phyloP scores from a whole-genome alignment of 768 basidiomycete species.

The Boletus fagicola region DNA sequence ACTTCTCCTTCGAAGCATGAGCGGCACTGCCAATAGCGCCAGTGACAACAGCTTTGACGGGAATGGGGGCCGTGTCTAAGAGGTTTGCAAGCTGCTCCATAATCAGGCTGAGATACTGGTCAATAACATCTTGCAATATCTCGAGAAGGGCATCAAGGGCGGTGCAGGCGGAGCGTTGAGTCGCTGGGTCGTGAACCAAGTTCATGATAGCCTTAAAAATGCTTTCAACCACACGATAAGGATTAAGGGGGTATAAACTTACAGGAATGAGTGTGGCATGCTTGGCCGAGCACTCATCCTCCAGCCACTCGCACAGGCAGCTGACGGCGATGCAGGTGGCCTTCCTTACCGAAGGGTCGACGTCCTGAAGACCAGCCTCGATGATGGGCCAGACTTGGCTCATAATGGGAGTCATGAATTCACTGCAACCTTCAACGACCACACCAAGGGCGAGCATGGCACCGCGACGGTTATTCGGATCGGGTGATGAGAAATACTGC shows the following conservation, averaged over 20 bases:
- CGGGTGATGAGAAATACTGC: constrained; percentile 78
- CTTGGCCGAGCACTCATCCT: constrained; percentile 84
- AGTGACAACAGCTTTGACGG: constrained; percentile 91
- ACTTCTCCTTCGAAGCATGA: constrained; percentile 88
- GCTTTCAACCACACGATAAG: background rate
- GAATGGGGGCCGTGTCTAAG: constrained; percentile 80
- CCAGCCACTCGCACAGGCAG: constrained; percentile 96
- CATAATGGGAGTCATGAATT: constrained; percentile 95
- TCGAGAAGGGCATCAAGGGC: constrained; percentile 96
- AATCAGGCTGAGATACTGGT: constrained; percentile 86
- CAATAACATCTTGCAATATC: constrained; percentile 86
- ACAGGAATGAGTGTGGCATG: constrained; percentile 87
- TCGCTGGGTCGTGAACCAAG: constrained; percentile 80
- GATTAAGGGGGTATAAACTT: constrained; percentile 25
- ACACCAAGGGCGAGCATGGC: constrained; percentile 96
- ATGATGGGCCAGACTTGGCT: constrained; percentile 90
- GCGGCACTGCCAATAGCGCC: constrained; percentile 98
- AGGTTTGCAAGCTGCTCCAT: constrained; percentile 92
- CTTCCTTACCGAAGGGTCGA: constrained; percentile 83
- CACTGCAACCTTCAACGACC: constrained; percentile 94
- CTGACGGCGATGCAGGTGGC: constrained; percentile 95
- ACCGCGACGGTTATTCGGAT: constrained; percentile 79
- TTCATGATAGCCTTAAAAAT: constrained; percentile 75
- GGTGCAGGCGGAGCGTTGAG: constrained; percentile 92
- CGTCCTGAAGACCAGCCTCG: constrained; percentile 82